Base-by-base conservation (phyloP, 202 grass and related monocot species). In the Setaria viridis region DNA sequence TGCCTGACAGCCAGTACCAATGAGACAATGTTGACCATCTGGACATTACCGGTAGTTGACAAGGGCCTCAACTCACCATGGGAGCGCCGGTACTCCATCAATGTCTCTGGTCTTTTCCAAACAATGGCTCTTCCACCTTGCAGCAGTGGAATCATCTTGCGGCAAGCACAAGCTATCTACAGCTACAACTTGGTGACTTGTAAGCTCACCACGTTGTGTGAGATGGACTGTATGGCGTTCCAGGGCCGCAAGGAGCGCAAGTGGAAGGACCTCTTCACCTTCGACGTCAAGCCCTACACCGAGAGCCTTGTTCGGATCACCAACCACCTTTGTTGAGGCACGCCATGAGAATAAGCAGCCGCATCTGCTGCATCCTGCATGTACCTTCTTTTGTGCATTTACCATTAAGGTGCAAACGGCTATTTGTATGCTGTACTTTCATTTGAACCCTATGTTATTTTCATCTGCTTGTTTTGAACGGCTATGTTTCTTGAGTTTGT, bases 121-220 rank as follows among this genome's bases (percentile, higher is more conserved):
- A 7, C 41, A 2, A 70, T 70, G 37, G 67, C 17, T 19, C 8
- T 70, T 45, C 67, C 20, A 21, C 67, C 67, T 11, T 9, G 17
- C 67, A 30, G 67, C 67, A 7, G 8, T 9, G 9, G 20, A 2
- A 29, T 71, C 10, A 11, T 71, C 5, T 13, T 48, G 43, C 14
- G 42, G 42, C 1, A 7, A 6, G 2, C 0, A 0, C 0, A 7
- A 0, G 1, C 42, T 6, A 45, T 65, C 4, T 35, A 16, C 62
- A 0, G 32, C 62, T 65, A 65, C 7, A 5, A 65, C 30, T 1
- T 34, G 12, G 32, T 12, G 0, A 34, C 12, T 16, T 2, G 11
- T 1, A 4, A 35, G 32, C 5, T 65, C 3, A 65, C 3, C 4
- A 65, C 10, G 3, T 15, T 65, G 13, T 65, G 12, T 16, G 32